Base-by-base conservation (phyloP, 2,329 filamentous ascomycete genomes). In the Colletotrichum acutatum region DNA sequence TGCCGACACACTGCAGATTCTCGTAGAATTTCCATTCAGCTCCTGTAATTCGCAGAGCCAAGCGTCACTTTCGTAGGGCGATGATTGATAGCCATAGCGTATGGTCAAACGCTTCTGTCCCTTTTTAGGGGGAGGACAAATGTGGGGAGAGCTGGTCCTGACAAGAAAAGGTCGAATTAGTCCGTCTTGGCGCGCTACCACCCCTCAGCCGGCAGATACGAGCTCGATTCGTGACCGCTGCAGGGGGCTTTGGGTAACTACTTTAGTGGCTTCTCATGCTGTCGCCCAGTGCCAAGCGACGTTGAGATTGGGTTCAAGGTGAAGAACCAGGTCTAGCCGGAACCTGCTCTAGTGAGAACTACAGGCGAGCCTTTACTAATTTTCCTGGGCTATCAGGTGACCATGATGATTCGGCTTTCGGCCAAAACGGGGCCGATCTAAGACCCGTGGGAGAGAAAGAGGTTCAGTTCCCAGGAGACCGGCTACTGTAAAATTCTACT, bases 111-210 rank as follows among this genome's bases (percentile, higher is more conserved):
- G 12, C 19, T 4, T 49, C 4, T 30, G 52, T 16, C 14, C 49
- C 19, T 49, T 26, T 49, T 34, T 63, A 22, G 22, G 9, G 37
- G 32, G 58, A 60, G 42, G 16, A 54, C 57, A 32, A 22, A 2
- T 57, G 37, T 57, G 60, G 71, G 49, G 26, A 52, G 34, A 22
- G 30, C 12, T 42, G 46, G 56, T 58, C 34, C 54, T 66, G 66
- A 72, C 56, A 53, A 62, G 54, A 70, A 65, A 56, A 22, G n/a
- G 58, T 57, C 11, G 71, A 66, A 66, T 70, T 71, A 66, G 60
- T 66, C 66, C 66, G 71, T 28, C 66, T 71, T 73, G 71, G 66
- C 71, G 52, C 56, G n/a, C 60, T 26, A 34, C 19, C 52, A 26
- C 49, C 69, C 66, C 66, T 56, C 60, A 56, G 14, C 63, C 60